Evolutionary conservation across 805 yeast species (phyloP), one percentile per base, ranked within the genome.

Genomic region (Candida ovalis): DNA sequence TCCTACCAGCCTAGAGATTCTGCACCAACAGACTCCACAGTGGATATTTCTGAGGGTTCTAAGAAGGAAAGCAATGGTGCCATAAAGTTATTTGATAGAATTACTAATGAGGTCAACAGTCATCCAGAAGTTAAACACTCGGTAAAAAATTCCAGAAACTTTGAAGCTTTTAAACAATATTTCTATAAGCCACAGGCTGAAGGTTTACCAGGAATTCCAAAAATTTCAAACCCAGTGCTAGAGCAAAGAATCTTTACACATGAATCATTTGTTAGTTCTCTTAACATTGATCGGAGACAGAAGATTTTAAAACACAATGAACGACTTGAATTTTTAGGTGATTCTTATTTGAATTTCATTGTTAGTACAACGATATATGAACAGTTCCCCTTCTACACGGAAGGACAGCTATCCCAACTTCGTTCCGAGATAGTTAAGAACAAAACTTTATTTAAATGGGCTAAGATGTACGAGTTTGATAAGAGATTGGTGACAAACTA

Each of bases 271-370:
- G 47, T 36, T 28, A 33, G 42, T 13, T 22, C 42, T 28, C n/a
- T 41, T 25, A 41, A 41, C 25, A 27, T 63, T 81, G 46, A 69
- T 76, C 15, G n/a, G 17, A 19, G 12, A 4, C 18, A 19, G 24
- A 41, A 77, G 54, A 68, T 76, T 46, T 68, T 82, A 19, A 68
- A 73, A 1, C 88, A 86, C 55, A 85, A 89, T 63, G 96, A 89
- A 69, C 74, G 96, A 41, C 70, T 88, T 28, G 96, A 88, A 68
- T 89, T 88, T 60, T 68, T 86, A 39, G 97, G 97, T 15, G 96
- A 89, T 66, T 80, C 96, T 1, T 77, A 86, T 19, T 67, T 90
- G 48, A 85, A 86, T 59, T 79, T 77, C 48, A 68, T 83, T 19
- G 79, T 85, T 48, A 81, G 96, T 0, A 66, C 76, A 46, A 71